Evolutionary conservation across 1,284 basidiomycete genomes (phyloP).

Genomic region (Fistulinella staudtii): DNA sequence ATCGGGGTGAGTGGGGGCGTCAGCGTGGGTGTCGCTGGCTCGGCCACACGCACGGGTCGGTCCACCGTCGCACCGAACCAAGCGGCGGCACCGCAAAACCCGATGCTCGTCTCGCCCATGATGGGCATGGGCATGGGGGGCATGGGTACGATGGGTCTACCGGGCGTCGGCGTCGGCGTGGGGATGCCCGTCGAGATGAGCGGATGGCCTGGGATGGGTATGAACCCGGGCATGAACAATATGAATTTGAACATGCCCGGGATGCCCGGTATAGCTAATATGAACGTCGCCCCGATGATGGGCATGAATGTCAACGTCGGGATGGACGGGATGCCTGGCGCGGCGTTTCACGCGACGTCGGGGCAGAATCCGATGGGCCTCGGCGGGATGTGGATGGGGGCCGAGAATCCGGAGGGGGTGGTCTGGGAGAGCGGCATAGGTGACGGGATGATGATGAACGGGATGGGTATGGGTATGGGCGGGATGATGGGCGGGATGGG

Average conservation of each 20-base stretch:
- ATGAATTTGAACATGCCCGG: slow-evolving; percentile 29
- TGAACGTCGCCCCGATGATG: slow-evolving; percentile 34
- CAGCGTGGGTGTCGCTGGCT: slow-evolving; percentile 1
- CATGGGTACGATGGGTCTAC: slow-evolving; percentile 3
- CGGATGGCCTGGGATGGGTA: slow-evolving; percentile 20
- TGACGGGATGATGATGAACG: slow-evolving; percentile 31
- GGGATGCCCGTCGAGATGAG: slow-evolving; percentile 35
- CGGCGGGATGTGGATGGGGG: slow-evolving; percentile 29
- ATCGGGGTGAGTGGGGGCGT: slow-evolving; percentile 26
- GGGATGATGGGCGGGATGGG: slow-evolving; percentile 34
- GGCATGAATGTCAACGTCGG: too few relatives aligned
- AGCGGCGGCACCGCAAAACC: slow-evolving; percentile 34
- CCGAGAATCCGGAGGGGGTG: slow-evolving; percentile 22
- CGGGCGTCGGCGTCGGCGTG: slow-evolving; percentile 32
- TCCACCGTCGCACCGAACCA: slow-evolving; percentile 15
- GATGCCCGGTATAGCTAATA: slow-evolving; percentile 30
- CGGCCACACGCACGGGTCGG: slow-evolving; percentile 19
- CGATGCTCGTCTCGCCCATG: slow-evolving; percentile 50
- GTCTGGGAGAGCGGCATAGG: slow-evolving; percentile 30
- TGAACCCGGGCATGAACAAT: slow-evolving; percentile 27
- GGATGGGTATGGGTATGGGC: slow-evolving; percentile 36
- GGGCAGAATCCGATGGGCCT: slow-evolving; percentile 20
- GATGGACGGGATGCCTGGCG: slow-evolving; percentile 39
- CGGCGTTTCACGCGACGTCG: slow-evolving; percentile 15
- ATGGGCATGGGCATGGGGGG: slow-evolving; percentile 36